phyloP scores from a whole-genome alignment of 2,329 filamentous ascomycete genomes.

The Penicillium sp. region DNA sequence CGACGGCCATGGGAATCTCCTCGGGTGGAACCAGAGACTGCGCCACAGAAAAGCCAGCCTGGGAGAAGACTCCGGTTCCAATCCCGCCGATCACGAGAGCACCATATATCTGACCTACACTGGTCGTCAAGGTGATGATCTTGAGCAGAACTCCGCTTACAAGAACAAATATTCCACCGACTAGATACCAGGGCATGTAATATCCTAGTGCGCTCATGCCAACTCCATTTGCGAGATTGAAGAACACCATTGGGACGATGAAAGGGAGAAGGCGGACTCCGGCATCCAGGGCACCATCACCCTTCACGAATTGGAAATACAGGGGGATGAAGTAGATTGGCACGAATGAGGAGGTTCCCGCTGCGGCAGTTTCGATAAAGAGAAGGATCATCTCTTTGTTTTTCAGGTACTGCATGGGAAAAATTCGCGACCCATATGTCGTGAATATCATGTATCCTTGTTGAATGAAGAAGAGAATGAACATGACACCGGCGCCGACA shows the following conservation, averaged over 20 bases:
- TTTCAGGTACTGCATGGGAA: not conserved
- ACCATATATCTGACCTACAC: not conserved
- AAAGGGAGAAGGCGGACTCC: not conserved
- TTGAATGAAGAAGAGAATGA: not conserved
- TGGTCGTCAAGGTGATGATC: not conserved
- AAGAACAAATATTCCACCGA: not conserved
- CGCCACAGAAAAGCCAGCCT: not conserved
- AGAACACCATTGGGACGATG: not conserved
- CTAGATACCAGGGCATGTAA: not conserved
- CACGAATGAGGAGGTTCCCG: slow-evolving; percentile 34
- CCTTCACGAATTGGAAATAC: slow-evolving; percentile 13
- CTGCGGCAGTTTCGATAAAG: not conserved
- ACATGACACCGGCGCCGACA: not conserved
- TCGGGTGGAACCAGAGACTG: not conserved
- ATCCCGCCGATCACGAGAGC: not conserved
- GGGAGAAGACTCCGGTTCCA: not conserved
- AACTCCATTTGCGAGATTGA: not conserved
- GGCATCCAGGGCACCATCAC: not conserved
- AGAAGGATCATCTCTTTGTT: not conserved
- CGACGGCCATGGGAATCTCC: not conserved
- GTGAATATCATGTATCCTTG: not conserved
- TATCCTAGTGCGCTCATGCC: not conserved
- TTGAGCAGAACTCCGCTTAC: not conserved
- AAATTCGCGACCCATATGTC: not conserved
- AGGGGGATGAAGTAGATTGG: slow-evolving; percentile 1